A percentile compares a stretch with the other conserved stretches of the same genome.
Conservation (phyloP, 225 moss, liverwort and hornwort species). For the Rhytidiadelphus loreus region DNA sequence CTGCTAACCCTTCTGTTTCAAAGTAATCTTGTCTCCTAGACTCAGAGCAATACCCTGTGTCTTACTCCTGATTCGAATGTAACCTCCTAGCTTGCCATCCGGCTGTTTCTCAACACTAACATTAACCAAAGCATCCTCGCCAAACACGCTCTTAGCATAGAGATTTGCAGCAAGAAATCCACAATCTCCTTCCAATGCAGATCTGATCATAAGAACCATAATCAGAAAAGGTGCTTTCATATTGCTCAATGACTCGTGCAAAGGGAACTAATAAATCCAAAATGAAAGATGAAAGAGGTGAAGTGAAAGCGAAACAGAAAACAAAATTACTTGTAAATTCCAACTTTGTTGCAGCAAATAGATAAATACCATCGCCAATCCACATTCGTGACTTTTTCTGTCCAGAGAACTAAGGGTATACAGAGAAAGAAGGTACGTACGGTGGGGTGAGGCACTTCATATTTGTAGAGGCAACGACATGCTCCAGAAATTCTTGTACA, state of each 20-base stretch:
- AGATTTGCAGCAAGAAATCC: slow-evolving; percentile 95
- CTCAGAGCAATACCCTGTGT: slow-evolving; percentile 96
- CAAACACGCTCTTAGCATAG: slow-evolving; percentile 96
- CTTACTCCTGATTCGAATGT: slow-evolving; percentile 97
- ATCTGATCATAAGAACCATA: slow-evolving; percentile 33
- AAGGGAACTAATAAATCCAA: not conserved
- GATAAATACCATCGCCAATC: not conserved
- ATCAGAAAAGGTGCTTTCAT: not conserved
- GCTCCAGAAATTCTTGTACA: slow-evolving; percentile 81
- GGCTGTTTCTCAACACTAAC: slow-evolving; percentile 96
- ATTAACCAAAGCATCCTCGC: slow-evolving; percentile 94
- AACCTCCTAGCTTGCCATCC: slow-evolving; percentile 84
- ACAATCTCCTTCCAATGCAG: slow-evolving; percentile 90
- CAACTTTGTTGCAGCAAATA: not conserved
- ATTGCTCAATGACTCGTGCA: not conserved
- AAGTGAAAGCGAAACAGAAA: not conserved
- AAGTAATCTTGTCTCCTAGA: slow-evolving; percentile 95
- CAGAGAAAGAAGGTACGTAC: slow-evolving; percentile 24
- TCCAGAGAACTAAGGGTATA: not conserved
- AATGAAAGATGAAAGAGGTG: not conserved
- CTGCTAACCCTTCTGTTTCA: slow-evolving; percentile 81
- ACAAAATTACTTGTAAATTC: not conserved
- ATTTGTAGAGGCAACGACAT: slow-evolving; percentile 88
- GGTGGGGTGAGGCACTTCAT: slow-evolving; percentile 97
- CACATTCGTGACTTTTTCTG: not conserved